Evolutionary conservation across 768 basidiomycete species (phyloP).

Genomic region (Scleroderma citrinum): DNA sequence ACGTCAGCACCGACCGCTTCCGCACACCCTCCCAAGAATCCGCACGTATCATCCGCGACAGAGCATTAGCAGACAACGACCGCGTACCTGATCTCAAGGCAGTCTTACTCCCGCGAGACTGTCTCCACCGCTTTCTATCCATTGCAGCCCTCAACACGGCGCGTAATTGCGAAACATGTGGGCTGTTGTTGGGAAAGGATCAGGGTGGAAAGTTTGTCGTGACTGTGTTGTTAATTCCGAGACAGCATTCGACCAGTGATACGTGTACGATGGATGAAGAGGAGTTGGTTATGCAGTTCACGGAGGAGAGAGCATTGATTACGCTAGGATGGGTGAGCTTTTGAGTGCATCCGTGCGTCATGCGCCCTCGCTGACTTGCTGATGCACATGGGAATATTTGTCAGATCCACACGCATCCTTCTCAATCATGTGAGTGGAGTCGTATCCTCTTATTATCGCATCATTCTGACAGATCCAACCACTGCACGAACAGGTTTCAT

Average conservation of each 20-base stretch:
- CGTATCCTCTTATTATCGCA: too few relatives aligned
- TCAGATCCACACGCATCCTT: slow-evolving; percentile 90
- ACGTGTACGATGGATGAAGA: slow-evolving; percentile 93
- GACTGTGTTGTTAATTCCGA: slow-evolving; percentile 81
- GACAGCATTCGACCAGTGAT: slow-evolving; percentile 81
- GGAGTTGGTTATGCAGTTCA: slow-evolving; percentile 80
- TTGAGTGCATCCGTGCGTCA: background rate
- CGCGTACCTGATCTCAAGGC: slow-evolving; percentile 46
- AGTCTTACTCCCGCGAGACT: slow-evolving; percentile 65
- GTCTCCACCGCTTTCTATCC: slow-evolving; percentile 68
- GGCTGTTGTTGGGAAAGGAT: slow-evolving; percentile 69
- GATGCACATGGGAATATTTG: background rate
- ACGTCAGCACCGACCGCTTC: slow-evolving; percentile 22
- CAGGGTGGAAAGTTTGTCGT: slow-evolving; percentile 58
- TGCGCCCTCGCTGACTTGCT: too few relatives aligned
- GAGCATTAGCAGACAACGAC: slow-evolving; percentile 26
- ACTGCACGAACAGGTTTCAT: slow-evolving; percentile 59
- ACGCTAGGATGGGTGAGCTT: slow-evolving; percentile 84
- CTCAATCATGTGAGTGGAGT: slow-evolving; percentile 67
- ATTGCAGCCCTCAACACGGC: slow-evolving; percentile 77
- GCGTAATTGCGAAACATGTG: slow-evolving; percentile 81
- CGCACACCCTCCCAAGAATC: slow-evolving; percentile 31
- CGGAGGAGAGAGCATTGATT: slow-evolving; percentile 72
- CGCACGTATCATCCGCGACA: slow-evolving; percentile 29
- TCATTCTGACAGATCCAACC: slow-evolving; percentile 1